Evolutionary conservation across 345 rosid species (phyloP).

Genomic region (Mercurialis annua): DNA sequence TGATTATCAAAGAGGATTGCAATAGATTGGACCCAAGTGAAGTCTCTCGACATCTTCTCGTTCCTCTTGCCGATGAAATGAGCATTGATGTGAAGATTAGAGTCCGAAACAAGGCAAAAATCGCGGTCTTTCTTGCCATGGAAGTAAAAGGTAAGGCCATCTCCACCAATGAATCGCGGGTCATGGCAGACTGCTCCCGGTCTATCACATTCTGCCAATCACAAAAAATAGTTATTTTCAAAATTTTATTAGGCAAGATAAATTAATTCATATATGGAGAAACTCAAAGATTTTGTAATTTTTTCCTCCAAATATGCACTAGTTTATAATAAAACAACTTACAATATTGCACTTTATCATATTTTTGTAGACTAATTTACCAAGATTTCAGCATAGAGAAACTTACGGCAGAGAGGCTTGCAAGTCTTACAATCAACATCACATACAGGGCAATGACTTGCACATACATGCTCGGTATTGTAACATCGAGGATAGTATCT

Average conservation of each 20-base stretch:
- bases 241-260: no score
- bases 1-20: slow-evolving; percentile 47
- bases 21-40: slow-evolving; percentile 61
- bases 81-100: slow-evolving; percentile 53
- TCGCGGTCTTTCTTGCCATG: slow-evolving; percentile 34
- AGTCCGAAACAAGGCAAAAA: slow-evolving; percentile 51
- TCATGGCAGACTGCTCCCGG: slow-evolving; percentile 22
- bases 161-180: slow-evolving; percentile 17
- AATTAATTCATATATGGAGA: no score
- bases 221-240: not conserved
- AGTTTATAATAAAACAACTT: no score
- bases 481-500: slow-evolving; percentile 21
- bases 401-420: slow-evolving; percentile 33
- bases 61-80: slow-evolving; percentile 54
- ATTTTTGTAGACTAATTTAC: no score
- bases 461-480: slow-evolving; percentile 18
- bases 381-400: not conserved
- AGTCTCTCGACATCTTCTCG: slow-evolving; percentile 47
- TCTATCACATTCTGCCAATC: slow-evolving; percentile 7
- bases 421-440: slow-evolving; percentile 29
- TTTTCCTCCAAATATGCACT: no score
- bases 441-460: slow-evolving; percentile 23
- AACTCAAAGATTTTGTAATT: no score
- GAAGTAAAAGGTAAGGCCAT: slow-evolving; percentile 22
- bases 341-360: no score